Percentiles rank a stretch among this genome's conserved stretches.
These are phyloP conservation scores for Kwoniella botswanensis DNA, from an alignment of 768 basidiomycete species.

Conservation along the genomic window DNA sequence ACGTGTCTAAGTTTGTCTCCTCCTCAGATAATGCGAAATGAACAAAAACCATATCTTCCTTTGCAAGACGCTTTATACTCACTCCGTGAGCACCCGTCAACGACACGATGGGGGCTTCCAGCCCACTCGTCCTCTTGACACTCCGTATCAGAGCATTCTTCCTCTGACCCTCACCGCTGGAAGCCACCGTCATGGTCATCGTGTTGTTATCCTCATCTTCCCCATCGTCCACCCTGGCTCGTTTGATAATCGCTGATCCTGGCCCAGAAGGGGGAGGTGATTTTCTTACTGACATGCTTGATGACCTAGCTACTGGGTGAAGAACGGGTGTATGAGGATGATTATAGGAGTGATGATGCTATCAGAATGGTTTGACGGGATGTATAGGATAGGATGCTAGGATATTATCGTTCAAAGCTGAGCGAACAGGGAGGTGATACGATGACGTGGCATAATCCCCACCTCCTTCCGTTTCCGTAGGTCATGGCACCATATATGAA, in stretches of 20 bases:
- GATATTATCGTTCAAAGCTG: too few relatives aligned
- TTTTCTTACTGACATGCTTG: slow-evolving; percentile 52
- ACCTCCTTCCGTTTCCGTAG: too few relatives aligned
- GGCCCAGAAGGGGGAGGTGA: slow-evolving; percentile 49
- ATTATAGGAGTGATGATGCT: background rate
- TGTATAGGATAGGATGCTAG: too few relatives aligned
- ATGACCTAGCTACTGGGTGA: background rate
- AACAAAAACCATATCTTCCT: background rate
- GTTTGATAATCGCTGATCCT: slow-evolving; percentile 50
- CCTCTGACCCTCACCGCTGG: slow-evolving; percentile 50
- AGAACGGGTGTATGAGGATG: background rate
- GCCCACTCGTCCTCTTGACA: slow-evolving; percentile 86
- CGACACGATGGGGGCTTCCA: slow-evolving; percentile 92
- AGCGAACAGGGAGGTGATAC: too few relatives aligned
- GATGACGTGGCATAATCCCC: slow-evolving; percentile 5
- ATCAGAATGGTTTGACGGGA: too few relatives aligned
- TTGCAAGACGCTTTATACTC: slow-evolving; percentile 53
- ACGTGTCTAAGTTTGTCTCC: background rate
- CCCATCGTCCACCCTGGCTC: slow-evolving; percentile 53
- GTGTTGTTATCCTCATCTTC: slow-evolving; percentile 42
- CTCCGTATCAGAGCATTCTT: slow-evolving; percentile 66
- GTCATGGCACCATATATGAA: background rate
- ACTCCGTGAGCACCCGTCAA: slow-evolving; percentile 85
- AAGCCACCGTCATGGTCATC: slow-evolving; percentile 58
- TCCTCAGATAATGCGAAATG: background rate